Evolutionary conservation across 2,329 filamentous ascomycete genomes (phyloP), one percentile per base, ranked within the genome.

Genomic region (Nothopassalora personata): DNA sequence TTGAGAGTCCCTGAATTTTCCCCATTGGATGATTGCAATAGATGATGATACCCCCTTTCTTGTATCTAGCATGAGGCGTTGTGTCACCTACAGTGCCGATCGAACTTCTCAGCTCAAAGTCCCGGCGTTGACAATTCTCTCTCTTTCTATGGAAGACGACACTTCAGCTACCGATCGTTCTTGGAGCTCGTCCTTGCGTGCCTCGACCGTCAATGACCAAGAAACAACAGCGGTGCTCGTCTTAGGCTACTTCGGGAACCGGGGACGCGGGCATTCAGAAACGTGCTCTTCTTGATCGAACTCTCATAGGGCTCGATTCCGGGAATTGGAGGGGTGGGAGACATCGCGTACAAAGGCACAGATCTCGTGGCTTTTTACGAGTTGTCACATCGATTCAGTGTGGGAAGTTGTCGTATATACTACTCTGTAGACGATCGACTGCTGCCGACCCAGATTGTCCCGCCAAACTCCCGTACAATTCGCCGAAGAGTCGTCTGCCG

Each of bases 1-100:
- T 59, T 74, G 57, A 59, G 30, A 10, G 30, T 13, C 13, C 33
- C 33, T 31, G 15, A 50, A 31, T n/a, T 54, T 55, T 39, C 19
- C 1, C 23, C 39, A 27, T 45, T 53, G 49, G 23, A 57, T 47
- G 53, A 54, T 47, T 54, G 53, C 53, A 28, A 54, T 36, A 54
- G 53, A 54, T 54, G 53, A 54, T 54, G 53, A 54, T 54, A 54
- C 53, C 53, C 53, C 53, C 10, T 54, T 15, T 23, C 19, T 54
- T 30, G n/a, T 31, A 34, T 52, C 28, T 34, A 34, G 49, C 28
- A 52, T 52, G 5, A 43, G 39, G 39, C 39, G 39, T 43, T 43
- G 39, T 43, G 13, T 43, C 39, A 43, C 15, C 13, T n/a, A n/a
- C n/a, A n/a, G n/a, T n/a, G n/a, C 39, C 15, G 3, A 43, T 43